These are phyloP conservation scores for Calonectria henricotiae DNA, from an alignment of 2,329 filamentous ascomycete species.

Conservation along the genomic window DNA sequence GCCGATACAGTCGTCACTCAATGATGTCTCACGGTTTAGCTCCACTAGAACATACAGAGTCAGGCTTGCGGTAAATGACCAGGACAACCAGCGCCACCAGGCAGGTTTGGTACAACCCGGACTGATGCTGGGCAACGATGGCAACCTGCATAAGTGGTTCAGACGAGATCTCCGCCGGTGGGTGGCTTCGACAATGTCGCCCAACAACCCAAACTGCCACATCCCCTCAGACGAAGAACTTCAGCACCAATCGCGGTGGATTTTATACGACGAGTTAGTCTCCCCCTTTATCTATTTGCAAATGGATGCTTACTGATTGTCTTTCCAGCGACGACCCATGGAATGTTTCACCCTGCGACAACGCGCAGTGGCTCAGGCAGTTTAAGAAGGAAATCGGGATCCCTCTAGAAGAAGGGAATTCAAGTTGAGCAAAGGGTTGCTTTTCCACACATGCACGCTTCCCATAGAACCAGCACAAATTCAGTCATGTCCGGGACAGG, in stretches of 20 bases:
- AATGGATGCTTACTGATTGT: not conserved
- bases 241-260: slow-evolving; percentile 52
- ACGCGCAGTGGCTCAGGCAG: not conserved
- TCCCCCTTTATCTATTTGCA: no score
- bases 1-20: no score
- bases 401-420: no score
- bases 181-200: slow-evolving; percentile 51
- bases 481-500: not conserved
- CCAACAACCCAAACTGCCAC: slow-evolving; percentile 49
- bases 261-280: slow-evolving; percentile 52
- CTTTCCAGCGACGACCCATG: not conserved
- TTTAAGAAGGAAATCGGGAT: slow-evolving; percentile 9
- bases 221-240: slow-evolving; percentile 57
- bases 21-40: not conserved
- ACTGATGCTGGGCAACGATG: not conserved
- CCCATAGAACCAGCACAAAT: not conserved
- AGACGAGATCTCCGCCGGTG: slow-evolving; percentile 35
- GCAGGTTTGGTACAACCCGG: not conserved
- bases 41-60: not conserved
- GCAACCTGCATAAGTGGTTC: slow-evolving; percentile 4
- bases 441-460: not conserved
- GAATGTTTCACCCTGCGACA: not conserved
- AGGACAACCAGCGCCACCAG: no score
- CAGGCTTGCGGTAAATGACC: not conserved
- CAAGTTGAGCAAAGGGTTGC: not conserved